Evolutionary conservation across 495 filamentous ascomycete genomes (phyloP), one percentile per base, ranked within the genome.

Genomic region (Filosporella fistucella): DNA sequence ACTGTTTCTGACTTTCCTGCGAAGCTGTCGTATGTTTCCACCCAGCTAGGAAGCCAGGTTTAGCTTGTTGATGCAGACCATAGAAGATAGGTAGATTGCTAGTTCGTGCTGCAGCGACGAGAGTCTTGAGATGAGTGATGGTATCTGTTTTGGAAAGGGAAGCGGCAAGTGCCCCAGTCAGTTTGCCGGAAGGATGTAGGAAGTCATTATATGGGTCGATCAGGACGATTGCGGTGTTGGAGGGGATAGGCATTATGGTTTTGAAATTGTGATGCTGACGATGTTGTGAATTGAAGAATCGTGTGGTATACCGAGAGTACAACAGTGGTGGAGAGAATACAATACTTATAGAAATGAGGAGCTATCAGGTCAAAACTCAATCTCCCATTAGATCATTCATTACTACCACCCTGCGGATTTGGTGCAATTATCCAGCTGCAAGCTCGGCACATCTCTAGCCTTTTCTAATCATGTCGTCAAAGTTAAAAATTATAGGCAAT

Each of bases 181-280:
- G 25, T 35, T 63, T 63, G 33, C 60, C 60, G 13, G 41, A 36
- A 23, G 57, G 54, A 34, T 62, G 57, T 2, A 62, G 30, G 51
- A 57, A 62, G 54, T 62, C 59, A 44, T 62, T 62, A 54, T 60
- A 60, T 1, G 54, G 54, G 51, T 60, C 57, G 20, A 57, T 60
- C 34, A 60, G 49, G 24, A 59, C 23, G n/a, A 59, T 37, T 35
- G 56, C 56, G 23, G 48, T 63, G 21, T 47, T 34, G 16, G 45
- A 14, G 35, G 45, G 22, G 20, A 13, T 4, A 16, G 32, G 13
- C 7, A 21, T 42, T 24, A n/a, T 11, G 37, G 9, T 13, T 24
- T 12, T n/a, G 10, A n/a, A n/a, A 5, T 36, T 4, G 33, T 36
- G 20, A 42, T 42, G 18, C 3, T 42, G 18, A 25, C 17, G 39